Evolutionary conservation across 1,139 yeast species (phyloP), one percentile per base, ranked within the genome.

Genomic region (Williopsis jadinii): DNA sequence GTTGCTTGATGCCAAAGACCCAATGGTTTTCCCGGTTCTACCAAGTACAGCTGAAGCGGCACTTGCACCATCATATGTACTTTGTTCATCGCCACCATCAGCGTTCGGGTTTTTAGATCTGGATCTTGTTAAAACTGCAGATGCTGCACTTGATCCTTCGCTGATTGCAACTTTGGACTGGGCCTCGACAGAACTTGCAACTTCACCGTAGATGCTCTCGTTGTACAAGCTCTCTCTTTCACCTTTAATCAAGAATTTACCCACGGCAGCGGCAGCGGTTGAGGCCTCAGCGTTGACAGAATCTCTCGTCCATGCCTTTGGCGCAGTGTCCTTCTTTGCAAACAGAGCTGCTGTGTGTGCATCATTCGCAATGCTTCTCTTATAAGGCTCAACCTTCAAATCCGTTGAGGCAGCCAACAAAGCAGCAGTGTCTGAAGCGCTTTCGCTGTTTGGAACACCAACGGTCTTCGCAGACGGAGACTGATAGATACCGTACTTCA

Each of bases 371-470:
- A 77, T 67, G 24, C 73, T 66, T 49, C 90, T 67, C 58, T 76
- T 80, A 60, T 82, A 83, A 11, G 87, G 79, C 48, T 73, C 75
- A 38, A 82, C 77, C 2, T 80, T 69, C 42, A 80, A 67, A 59
- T 79, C 84, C 11, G 84, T 65, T 8, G 80, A 73, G 5, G 84
- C 77, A 2, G 94, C 94, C 49, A 80, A 66, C 41, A 80, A 66
- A 0, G 92, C 92, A 37, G 94, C 94, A 3, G 84, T 76, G 58
- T 81, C 88, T 11, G 86, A 76, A 29, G 88, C 88, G 40, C 44
- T 43, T 11, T 56, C 53, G 6, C 59, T 49, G 36, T 60, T 58
- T 6, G 62, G 73, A 42, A 85, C 92, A 11, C 97, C 96, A 3
- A 84, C 73, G 12, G 74, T 64, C 5, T 80, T 77, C 40, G 68